Base-by-base conservation (phyloP, 2,329 filamentous ascomycete species). In the Sporothrix protearum region DNA sequence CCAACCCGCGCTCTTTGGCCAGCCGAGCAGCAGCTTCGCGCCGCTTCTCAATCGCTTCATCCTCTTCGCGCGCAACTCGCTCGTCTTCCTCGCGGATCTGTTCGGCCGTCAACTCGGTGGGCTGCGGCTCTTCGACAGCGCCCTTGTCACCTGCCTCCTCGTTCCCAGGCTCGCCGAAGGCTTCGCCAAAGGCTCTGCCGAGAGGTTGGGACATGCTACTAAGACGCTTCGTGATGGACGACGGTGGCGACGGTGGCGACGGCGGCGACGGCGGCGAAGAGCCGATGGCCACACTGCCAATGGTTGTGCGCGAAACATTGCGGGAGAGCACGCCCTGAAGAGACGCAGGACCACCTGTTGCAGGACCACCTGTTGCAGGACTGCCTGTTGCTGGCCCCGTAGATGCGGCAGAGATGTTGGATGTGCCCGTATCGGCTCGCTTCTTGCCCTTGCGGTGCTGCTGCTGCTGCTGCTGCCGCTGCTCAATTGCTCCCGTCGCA, bases 401-500 rank as follows among this genome's bases (percentile, higher is more conserved):
- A 6, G 25, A 68, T 16, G n/a, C 64, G 1, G 33, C 33, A 5
- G 71, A 72, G 4, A n/a, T 61, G 25, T 7, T 45, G 19, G 72
- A 73, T 28, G 71, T 45, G 14, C 28, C 68, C n/a, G 73, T 74
- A 63, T 74, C 73, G 1, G 74, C 75, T 2, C 74, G 74, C 47
- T 59, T 68, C 69, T 75, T 76, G 71, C 73, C 73, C 61, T 75
- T 75, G 74, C 85, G 88, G 73, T 84, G 87, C 73, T 84, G 86
- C 73, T 81, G 80, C n/a, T 33, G 88, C 74, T 84, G 87, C 73
- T n/a, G 88, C 74, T 84, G 87, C 73, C 84, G 86, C 73, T 81
- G 80, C n/a, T 33, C 53, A 19, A 30, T 85, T 88, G 74, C 86
- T 93, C 19, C 96, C 93, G 19, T 86, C 87, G 97, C 84, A 1